Evolutionary conservation across 2,329 filamentous ascomycete genomes (phyloP).

Genomic region (Trichophyton benhamiae): DNA sequence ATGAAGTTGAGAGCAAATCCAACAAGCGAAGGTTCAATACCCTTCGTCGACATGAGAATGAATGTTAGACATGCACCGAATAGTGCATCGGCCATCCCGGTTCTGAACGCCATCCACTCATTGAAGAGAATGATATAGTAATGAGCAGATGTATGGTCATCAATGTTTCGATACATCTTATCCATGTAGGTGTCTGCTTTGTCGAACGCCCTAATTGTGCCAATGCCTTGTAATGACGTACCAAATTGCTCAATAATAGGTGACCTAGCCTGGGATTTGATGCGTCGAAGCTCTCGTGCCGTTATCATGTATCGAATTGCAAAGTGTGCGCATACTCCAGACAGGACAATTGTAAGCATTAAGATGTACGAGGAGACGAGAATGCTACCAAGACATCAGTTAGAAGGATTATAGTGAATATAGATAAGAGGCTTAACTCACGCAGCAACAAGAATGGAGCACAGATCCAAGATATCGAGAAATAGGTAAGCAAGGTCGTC

Average conservation of each 20-base stretch:
- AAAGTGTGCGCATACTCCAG: background rate
- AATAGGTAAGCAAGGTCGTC: slow-evolving; percentile 1
- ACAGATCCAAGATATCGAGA: background rate
- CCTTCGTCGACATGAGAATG: background rate
- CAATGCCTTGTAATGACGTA: background rate
- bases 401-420: background rate
- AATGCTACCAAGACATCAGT: background rate
- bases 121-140: slow-evolving; percentile 5
- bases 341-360: background rate
- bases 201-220: slow-evolving; percentile 2
- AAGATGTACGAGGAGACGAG: slow-evolving; percentile 2
- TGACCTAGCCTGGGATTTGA: background rate
- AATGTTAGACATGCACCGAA: background rate
- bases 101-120: slow-evolving; percentile 3
- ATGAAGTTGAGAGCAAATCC: slow-evolving; percentile 6
- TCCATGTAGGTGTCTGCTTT: slow-evolving; percentile 1
- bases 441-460: slow-evolving; percentile 2
- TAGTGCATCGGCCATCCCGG: background rate
- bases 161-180: slow-evolving; percentile 4
- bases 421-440: background rate
- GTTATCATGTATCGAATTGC: slow-evolving; percentile 4
- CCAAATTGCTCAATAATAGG: slow-evolving; percentile 7
- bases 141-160: background rate
- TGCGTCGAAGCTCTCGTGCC: slow-evolving; percentile 3
- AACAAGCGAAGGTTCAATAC: slow-evolving; percentile 1